Evolutionary conservation across 164 flowering plant species (phyloP).

Genomic region (Pachysandra terminalis): DNA sequence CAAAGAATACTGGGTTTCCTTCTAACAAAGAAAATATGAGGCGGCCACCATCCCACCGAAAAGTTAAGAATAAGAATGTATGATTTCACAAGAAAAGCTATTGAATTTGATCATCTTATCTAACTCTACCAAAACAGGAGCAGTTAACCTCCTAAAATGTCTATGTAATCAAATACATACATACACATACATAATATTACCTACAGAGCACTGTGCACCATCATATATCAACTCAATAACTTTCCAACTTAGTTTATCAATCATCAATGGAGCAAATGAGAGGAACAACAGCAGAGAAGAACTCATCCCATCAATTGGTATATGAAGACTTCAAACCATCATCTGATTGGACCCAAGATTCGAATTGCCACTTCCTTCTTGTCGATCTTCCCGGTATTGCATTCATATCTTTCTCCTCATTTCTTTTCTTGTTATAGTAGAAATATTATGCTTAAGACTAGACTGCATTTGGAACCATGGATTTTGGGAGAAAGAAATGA

Average conservation of each 20-base stretch:
- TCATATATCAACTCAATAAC: too few species aligned
- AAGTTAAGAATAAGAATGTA: conserved; percentile 35
- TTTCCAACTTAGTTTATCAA: neutral
- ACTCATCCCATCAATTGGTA: neutral
- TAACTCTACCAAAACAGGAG: neutral
- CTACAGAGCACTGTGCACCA: too few species aligned
- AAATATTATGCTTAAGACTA: too few species aligned
- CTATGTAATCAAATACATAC: neutral
- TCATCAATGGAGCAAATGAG: conserved; percentile 17
- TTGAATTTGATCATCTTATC: neutral
- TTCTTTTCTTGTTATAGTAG: neutral
- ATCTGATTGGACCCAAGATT: conserved; percentile 25
- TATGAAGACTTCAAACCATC: conserved; percentile 29
- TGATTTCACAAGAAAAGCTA: conserved; percentile 16
- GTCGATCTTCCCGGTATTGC: conserved; percentile 29
- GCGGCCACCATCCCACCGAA: neutral
- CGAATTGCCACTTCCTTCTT: conserved; percentile 21
- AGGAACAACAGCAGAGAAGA: conserved; percentile 8
- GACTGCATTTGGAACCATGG: too few species aligned
- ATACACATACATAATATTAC: too few species aligned
- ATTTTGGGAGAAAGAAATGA: too few species aligned
- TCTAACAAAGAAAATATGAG: too few species aligned
- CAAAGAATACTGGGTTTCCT: too few species aligned
- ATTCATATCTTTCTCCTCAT: neutral
- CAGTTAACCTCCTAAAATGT: too few species aligned